Evolutionary conservation across 2,329 filamentous ascomycete species (phyloP).

Genomic region (Ophiosphaerella narmari): DNA sequence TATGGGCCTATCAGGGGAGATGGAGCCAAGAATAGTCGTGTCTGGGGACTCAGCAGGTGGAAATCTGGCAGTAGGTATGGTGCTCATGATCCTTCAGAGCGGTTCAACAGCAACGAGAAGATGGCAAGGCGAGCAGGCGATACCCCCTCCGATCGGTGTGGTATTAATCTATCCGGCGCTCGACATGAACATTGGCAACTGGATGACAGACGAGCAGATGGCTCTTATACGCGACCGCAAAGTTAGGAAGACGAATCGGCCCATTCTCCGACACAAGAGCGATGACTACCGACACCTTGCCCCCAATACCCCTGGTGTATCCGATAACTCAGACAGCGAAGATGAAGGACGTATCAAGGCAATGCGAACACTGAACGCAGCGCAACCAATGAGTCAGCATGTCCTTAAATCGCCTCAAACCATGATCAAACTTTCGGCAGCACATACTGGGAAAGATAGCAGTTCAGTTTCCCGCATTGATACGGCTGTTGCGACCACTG

Average conservation of each 20-base stretch:
- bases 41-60: constrained; percentile 83
- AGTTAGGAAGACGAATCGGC: constrained; percentile 75
- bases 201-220: constrained; percentile 99
- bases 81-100: constrained; percentile 87
- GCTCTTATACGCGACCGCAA: constrained; percentile 84
- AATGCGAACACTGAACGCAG: constrained; percentile 9
- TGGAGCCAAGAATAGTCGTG: constrained; percentile 70
- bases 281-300: constrained; percentile 86
- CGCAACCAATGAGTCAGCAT: constrained; percentile 23
- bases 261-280: constrained; percentile 80
- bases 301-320: constrained; percentile 77
- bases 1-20: constrained; percentile 71
- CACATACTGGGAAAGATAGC: constrained; percentile 42
- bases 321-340: constrained; percentile 70
- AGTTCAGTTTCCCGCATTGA: constrained; percentile 18
- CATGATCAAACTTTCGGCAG: constrained; percentile 45
- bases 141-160: constrained; percentile 79
- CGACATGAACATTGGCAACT: constrained; percentile 97
- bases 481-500: constrained; percentile 26
- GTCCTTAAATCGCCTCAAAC: constrained; percentile 41
- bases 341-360: constrained; percentile 26
- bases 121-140: constrained; percentile 59
- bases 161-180: constrained; percentile 87
- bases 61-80: constrained; percentile 78
- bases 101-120: constrained; percentile 61